Evolutionary conservation across 129 eudicot species (phyloP).

Genomic region (Apium graveolens): DNA sequence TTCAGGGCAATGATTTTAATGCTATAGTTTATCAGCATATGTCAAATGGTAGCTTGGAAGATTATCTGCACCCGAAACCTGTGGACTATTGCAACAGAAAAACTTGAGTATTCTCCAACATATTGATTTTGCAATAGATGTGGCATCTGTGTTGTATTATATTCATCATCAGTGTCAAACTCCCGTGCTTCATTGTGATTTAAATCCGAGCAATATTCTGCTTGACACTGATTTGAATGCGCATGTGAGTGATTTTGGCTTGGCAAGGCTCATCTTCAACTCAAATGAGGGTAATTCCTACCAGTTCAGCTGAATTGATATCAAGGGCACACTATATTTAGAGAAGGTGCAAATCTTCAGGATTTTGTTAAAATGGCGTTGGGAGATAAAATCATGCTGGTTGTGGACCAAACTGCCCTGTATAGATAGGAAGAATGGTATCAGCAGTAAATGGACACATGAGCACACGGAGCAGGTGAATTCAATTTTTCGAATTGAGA

Average conservation of each 20-base stretch:
- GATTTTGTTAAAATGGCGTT: conserved; percentile 13
- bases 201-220: conserved; percentile 18
- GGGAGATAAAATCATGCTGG: conserved; percentile 9
- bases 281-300: background rate
- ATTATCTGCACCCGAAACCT: background rate
- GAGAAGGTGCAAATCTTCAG: conserved; percentile 7
- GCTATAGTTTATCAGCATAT: background rate
- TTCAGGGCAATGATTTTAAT: background rate
- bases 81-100: background rate
- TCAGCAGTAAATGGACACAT: background rate
- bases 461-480: conserved; percentile 6
- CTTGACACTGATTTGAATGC: conserved; percentile 14
- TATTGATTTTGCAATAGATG: conserved; percentile 13
- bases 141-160: conserved; percentile 19
- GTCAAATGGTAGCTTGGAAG: conserved; percentile 4
- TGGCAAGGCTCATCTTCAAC: conserved; percentile 10
- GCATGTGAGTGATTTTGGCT: conserved; percentile 20
- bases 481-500: conserved; percentile 1
- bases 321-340: conserved; percentile 20
- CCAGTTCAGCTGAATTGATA: conserved; percentile 13
- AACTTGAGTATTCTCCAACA: background rate
- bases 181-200: conserved; percentile 14
- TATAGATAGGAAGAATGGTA: background rate
- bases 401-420: conserved; percentile 12
- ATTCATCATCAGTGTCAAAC: conserved; percentile 16